Evolutionary conservation across 2,329 filamentous ascomycete genomes (phyloP), one percentile per base, ranked within the genome.

Genomic region (Didymella arachidicola): DNA sequence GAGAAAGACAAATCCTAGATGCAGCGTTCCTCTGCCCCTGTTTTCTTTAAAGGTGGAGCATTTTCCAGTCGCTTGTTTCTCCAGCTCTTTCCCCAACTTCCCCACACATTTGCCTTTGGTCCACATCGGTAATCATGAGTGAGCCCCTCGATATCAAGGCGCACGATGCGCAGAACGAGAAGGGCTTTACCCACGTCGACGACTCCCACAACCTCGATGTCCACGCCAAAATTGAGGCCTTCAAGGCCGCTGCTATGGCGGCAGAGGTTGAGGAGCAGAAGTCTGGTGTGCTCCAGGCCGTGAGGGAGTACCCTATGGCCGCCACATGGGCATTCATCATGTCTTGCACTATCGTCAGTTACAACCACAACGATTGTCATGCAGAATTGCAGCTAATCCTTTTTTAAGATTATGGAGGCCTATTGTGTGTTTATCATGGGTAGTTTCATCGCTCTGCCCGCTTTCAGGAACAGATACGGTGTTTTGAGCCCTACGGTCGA

Each of bases 351-450:
- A 85, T 86, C 75, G 83, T 85, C 36, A 71, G 72, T 27, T 54
- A 14, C 41, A 45, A 53, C 27, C 36, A 44, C n/a, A 26, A 47
- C 70, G 44, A 60, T 63, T 53, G 6, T 61, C 26, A 30, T 46
- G 41, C 42, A 49, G 43, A 55, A 52, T 34, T 16, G 8, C 36
- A 29, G 51, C 64, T 70, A 66, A 71, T 41, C 30, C 19, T 10
- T 44, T 59, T 0, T 42, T 45, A 69, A 87, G 85, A 85, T 87
- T 65, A 88, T 88, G 86, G 86, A 88, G 71, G 83, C 85, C 4
- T 88, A 86, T 79, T 81, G 81, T 71, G 83, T 88, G 61, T 87
- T 88, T 78, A 76, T 88, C 22, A 86, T 84, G 68, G 82, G 82
- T 47, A 82, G 84, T 58, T 88, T 88, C 72, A 74, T 87, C 41